phyloP scores from a whole-genome alignment of 2,329 filamentous ascomycete species.

The Fusarium cyanostomum region DNA sequence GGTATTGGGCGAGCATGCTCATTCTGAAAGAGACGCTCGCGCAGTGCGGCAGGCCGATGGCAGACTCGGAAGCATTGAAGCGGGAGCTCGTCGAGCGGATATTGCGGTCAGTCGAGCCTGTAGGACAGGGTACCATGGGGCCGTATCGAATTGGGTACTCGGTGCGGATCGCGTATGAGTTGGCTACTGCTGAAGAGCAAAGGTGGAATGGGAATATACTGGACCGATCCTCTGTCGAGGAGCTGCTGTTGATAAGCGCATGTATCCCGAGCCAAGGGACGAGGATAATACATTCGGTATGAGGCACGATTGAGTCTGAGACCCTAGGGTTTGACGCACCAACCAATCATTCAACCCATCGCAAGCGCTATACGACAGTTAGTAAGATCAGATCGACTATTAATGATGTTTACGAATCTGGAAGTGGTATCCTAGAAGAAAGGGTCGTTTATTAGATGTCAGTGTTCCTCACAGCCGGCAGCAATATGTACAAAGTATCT shows the following conservation, averaged over 20 bases:
- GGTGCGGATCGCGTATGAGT: slow-evolving; percentile 52
- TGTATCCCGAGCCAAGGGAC: slow-evolving; percentile 40
- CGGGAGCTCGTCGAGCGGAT: slow-evolving; percentile 46
- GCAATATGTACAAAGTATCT: too few relatives aligned
- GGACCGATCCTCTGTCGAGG: slow-evolving; percentile 43
- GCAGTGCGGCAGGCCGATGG: slow-evolving; percentile 44
- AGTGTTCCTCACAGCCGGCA: too few relatives aligned
- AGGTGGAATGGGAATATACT: slow-evolving; percentile 48
- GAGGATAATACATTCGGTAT: slow-evolving; percentile 10
- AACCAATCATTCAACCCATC: too few relatives aligned
- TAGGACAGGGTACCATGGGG: slow-evolving; percentile 51
- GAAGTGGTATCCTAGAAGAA: too few relatives aligned
- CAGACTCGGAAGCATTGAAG: slow-evolving; percentile 41
- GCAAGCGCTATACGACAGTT: too few relatives aligned
- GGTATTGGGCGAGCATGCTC: slow-evolving; percentile 52
- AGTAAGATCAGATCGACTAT: too few relatives aligned
- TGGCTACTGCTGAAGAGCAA: slow-evolving; percentile 48
- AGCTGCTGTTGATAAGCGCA: slow-evolving; percentile 45
- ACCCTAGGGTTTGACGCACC: too few relatives aligned
- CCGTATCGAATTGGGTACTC: slow-evolving; percentile 50
- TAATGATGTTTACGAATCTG: too few relatives aligned
- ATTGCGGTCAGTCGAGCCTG: slow-evolving; percentile 50
- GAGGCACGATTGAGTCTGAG: neutral
- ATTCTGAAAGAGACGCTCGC: slow-evolving; percentile 52
- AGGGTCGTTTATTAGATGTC: too few relatives aligned